phyloP scores from a whole-genome alignment of 1,284 basidiomycete species.

The Boletus austroedulis region DNA sequence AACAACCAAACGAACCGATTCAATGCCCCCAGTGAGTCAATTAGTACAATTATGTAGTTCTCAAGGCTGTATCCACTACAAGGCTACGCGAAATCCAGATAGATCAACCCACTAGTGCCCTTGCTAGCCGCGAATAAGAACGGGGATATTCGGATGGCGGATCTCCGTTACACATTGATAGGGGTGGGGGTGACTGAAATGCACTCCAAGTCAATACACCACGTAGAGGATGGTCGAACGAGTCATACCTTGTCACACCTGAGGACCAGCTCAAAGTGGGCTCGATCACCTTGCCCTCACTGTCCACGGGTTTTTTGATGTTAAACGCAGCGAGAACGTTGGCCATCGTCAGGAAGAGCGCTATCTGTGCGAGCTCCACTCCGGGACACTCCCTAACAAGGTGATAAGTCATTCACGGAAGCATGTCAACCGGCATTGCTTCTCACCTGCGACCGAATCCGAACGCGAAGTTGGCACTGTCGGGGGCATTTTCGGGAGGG shows the following conservation, averaged over 20 bases:
- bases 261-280: background rate
- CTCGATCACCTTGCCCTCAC: background rate
- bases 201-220: background rate
- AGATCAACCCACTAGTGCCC: background rate
- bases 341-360: background rate
- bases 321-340: background rate
- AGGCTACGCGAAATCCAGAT: background rate
- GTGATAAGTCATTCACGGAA: background rate
- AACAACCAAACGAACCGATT: background rate
- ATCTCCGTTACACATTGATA: background rate
- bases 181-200: background rate
- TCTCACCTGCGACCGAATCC: constrained; percentile 2
- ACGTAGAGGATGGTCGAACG: background rate
- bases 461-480: constrained; percentile 1
- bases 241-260: background rate
- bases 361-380: background rate
- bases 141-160: background rate
- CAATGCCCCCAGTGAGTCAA: too few relatives aligned
- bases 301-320: background rate
- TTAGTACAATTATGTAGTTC: too few relatives aligned
- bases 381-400: background rate
- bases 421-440: background rate
- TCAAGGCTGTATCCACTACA: too few relatives aligned
- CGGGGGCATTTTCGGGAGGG: background rate
- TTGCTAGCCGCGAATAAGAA: background rate